Evolutionary conservation across 2,329 filamentous ascomycete genomes (phyloP), one percentile per base, ranked within the genome.

Genomic region (Pestalotiopsis sp.): DNA sequence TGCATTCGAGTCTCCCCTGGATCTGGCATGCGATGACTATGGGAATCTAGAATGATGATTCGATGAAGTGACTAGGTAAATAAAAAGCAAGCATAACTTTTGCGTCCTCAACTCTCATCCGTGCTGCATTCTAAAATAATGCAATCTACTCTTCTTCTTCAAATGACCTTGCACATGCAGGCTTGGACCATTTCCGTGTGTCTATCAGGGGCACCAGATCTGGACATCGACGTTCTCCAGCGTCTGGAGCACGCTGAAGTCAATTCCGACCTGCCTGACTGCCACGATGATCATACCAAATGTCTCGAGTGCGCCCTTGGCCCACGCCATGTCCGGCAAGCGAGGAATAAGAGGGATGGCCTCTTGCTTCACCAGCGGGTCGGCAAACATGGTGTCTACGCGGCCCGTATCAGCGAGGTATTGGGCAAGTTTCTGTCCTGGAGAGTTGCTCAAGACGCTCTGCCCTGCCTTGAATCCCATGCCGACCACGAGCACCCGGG

Each of bases 381-480:
- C 84, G 3, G 77, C 79, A 78, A 82, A 86, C 61, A 74, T 70
- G 39, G 86, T 80, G n/a, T 84, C 74, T 13, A 81, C 79, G 66
- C 80, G 76, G 60, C 78, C 71, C 1, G 79, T 57, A 5, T 65
- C 45, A 23, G 27, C 25, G 23, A 84, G 75, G 55, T 73, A 79
- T 67, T 78, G 80, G 38, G 81, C 79, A 5, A 85, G 73, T 64
- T 81, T 81, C 61, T 85, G 74, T 1, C 83, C 83, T 0, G 85
- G 85, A 0, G 84, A 86, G 71, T 85, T 84, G 68, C 79, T 81
- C 2, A 86, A 74, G 61, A 82, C 80, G 0, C 82, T 80, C 71
- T 87, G 84, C 3, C 85, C 85, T 5, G 64, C 78, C 73, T 87
- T 87, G 77, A 87, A 87, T 3, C 84, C 85, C 52, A 86, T 78